A percentile compares a stretch with the other conserved stretches of the same genome.
Evolutionary conservation across 352 stramenopile genomes (phyloP).

Genomic region (Globisporangium polare): DNA sequence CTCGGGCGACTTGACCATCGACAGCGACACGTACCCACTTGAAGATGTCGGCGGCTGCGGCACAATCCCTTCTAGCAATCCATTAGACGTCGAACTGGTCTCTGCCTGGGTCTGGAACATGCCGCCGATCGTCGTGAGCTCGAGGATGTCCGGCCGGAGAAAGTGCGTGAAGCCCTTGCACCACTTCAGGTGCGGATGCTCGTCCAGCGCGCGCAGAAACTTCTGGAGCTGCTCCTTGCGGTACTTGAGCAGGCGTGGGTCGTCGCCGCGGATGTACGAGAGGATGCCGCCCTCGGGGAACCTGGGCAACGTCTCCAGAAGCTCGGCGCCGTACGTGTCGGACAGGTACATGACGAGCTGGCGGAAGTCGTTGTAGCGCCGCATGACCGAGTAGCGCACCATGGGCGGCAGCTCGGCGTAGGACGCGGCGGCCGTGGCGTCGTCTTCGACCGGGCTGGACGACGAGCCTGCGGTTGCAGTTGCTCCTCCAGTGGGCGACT

Average conservation of each 20-base stretch:
- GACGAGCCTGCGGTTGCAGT: background rate
- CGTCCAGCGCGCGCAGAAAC: conserved; percentile 61
- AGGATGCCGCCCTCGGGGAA: conserved; percentile 70
- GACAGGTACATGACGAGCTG: conserved; percentile 57
- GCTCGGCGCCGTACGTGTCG: conserved; percentile 34
- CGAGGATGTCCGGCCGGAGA: conserved; percentile 50
- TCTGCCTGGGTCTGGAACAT: conserved; percentile 24
- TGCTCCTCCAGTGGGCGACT: conserved; percentile 9
- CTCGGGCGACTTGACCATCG: conserved; percentile 65
- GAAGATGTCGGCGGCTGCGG: conserved; percentile 22
- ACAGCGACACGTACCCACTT: conserved; percentile 74
- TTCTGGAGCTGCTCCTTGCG: conserved; percentile 56
- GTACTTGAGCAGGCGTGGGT: conserved; percentile 66
- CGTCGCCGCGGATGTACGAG: conserved; percentile 70
- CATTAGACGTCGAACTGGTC: conserved; percentile 18
- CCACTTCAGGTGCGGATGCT: conserved; percentile 53
- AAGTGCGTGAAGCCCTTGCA: conserved; percentile 56
- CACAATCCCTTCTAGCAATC: conserved; percentile 6
- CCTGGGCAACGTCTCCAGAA: conserved; percentile 48
- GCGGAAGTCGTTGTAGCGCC: conserved; percentile 76
- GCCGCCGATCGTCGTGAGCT: conserved; percentile 35
- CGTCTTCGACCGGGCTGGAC: background rate
- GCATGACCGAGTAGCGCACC: conserved; percentile 78
- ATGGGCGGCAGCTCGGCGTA: conserved; percentile 55
- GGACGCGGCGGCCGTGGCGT: conserved; percentile 14